These are phyloP conservation scores for Lepidopterella palustris DNA, from an alignment of 495 filamentous ascomycete genomes.

Conservation along the genomic window DNA sequence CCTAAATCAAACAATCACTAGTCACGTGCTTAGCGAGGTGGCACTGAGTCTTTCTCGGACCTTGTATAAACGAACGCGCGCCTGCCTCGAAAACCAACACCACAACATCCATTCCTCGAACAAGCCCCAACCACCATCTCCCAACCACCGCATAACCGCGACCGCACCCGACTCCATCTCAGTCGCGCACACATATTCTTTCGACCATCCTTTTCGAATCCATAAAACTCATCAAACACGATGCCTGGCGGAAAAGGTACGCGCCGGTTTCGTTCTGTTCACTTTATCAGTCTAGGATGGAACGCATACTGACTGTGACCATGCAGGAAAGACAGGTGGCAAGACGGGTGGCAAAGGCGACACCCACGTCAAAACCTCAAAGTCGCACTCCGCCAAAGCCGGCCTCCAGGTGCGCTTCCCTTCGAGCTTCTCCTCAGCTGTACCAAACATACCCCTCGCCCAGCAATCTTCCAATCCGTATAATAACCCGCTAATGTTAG, in stretches of 20 bases:
- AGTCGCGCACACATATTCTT: constrained; percentile 18
- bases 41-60: neutral
- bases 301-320: constrained; percentile 10
- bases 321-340: constrained; percentile 68
- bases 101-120: constrained; percentile 10
- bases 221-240: constrained; percentile 10
- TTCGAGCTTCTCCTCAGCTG: neutral
- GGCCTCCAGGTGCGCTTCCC: constrained; percentile 83
- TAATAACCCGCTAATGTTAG: too few species aligned
- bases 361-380: constrained; percentile 76
- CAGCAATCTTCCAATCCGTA: too few species aligned
- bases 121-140: constrained; percentile 6
- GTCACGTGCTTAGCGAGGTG: neutral
- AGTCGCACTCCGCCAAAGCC: constrained; percentile 97
- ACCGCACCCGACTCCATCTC: constrained; percentile 3
- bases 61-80: constrained; percentile 1
- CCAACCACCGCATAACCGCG: neutral
- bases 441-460: too few species aligned
- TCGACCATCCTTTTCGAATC: neutral
- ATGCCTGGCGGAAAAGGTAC: constrained; percentile 42
- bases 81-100: constrained; percentile 2
- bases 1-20: neutral
- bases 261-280: constrained; percentile 7
- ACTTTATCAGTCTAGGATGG: neutral
- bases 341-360: constrained; percentile 70